Evolutionary conservation across 176 grass and related monocot species (phyloP), one percentile per base, ranked within the genome.

Genomic region (Musa acuminata): DNA sequence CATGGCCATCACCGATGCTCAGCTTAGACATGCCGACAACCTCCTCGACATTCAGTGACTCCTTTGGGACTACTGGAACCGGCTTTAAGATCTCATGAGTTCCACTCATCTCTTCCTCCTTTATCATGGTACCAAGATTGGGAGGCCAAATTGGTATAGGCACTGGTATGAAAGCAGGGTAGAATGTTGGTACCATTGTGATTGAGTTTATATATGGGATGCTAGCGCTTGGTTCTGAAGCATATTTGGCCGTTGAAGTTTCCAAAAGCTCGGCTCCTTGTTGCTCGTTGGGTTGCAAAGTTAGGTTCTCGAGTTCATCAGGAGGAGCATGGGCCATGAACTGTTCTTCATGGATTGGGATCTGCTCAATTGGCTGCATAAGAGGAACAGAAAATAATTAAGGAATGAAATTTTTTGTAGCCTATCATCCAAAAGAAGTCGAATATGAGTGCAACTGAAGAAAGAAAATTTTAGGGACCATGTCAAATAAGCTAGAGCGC

Each of bases 401-500:
- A 78, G 72, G 8, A n/a, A 21, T 8, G 13, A 29, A 82, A 17
- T 23, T 52, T 24, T 0, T n/a, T 59, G 53, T 25, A 43, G 16
- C 9, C 0, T 53, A 71, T 3, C 16, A 70, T 16, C 35, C 17
- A 24, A 52, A 7, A 14, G 14, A 6, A 5, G 35, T 43, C 35
- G 3, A 43, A 6, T 43, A 43, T 9, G 62, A 26, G 71, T 43
- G 69, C 75, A 50, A 29, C 4, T 51, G 58, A 43, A 43, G 35
- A 43, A 83, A 23, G 78, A 96, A 87, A 82, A 72, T 87, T 83
- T 93, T 81, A 23, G 87, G 80, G 10, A 93, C 81, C 90, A 97
- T 93, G 75, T 97, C 93, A 80, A 97, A 93, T 64, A 97, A 79
- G 80, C 93, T 97, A 57, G 90, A 87, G 49, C 93, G 88, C 8